Evolutionary conservation across 768 basidiomycete genomes (phyloP), one percentile per base, ranked within the genome.

Genomic region (Serendipita vermifera): DNA sequence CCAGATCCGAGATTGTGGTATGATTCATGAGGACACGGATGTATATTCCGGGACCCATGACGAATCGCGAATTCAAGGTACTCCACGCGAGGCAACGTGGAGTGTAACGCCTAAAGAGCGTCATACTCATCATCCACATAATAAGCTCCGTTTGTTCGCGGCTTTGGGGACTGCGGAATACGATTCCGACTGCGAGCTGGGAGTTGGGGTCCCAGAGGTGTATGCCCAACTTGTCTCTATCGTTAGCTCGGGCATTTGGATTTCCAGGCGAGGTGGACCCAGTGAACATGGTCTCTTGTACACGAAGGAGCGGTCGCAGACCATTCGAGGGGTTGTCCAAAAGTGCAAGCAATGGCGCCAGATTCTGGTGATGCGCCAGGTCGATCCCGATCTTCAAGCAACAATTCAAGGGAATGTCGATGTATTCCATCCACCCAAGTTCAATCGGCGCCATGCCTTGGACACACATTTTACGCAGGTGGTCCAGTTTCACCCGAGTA

Each of bases 351-450:
- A 51, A 31, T 31, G 46, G 46, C 9, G 46, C 46, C n/a, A 51
- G 17, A n/a, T 51, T 51, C 22, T 51, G 17, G 1, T 51, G 46
- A 26, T 51, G 46, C 7, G 46, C 9, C 22, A 51, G 20, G 46
- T 51, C 46, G 27, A 51, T 51, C 22, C 46, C 46, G 32, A 51
- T 51, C 46, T 51, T 51, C 24, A 51, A 22, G 32, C 46, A 51
- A 31, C 46, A 51, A 5, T 22, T 27, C 9, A 51, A 15, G 5
- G 46, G 46, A n/a, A 51, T 51, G 15, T 51, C 46, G 22, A 51
- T 9, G n/a, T 22, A 29, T n/a, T 51, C 46, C 46, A 51, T 22
- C 46, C 46, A 51, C 9, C 26, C n/a, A 15, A 51, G 24, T 51
- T 51, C 46, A n/a, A 51, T 15, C 9, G 46, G 46, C 7, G 46